phyloP scores from a whole-genome alignment of 192 early-diverging fungal species.

The Coemansia sp. region DNA sequence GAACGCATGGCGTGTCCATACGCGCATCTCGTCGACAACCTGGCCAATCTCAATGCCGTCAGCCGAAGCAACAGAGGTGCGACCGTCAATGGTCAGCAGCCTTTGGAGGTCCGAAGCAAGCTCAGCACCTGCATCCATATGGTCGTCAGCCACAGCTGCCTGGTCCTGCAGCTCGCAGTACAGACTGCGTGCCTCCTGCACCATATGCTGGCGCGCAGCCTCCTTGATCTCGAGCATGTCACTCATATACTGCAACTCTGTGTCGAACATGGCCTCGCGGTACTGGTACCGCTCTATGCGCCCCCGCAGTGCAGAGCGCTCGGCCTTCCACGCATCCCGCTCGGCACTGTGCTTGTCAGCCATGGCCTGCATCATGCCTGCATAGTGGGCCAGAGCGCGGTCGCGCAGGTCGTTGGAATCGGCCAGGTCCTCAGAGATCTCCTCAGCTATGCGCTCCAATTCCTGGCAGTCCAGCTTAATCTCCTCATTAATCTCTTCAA shows the following conservation, averaged over 20 bases:
- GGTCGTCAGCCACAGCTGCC: constrained; percentile 8
- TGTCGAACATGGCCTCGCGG: constrained; percentile 26
- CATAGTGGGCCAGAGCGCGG: constrained; percentile 25
- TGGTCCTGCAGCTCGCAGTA: constrained; percentile 40
- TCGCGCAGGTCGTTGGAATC: constrained; percentile 5
- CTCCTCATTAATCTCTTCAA: constrained; percentile 6
- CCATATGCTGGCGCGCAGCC: constrained; percentile 41
- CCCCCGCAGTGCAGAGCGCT: constrained; percentile 18
- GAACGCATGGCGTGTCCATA: constrained; percentile 10
- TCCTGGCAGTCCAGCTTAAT: constrained; percentile 9
- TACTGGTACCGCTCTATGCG: constrained; percentile 21
- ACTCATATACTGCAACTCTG: constrained; percentile 12
- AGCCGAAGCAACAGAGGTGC: background rate
- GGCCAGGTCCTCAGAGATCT: background rate
- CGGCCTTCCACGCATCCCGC: constrained; percentile 24
- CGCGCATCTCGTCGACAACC: constrained; percentile 8
- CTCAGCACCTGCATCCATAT: constrained; percentile 18
- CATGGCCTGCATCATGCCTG: constrained; percentile 20
- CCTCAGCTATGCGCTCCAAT: constrained; percentile 15
- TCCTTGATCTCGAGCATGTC: constrained; percentile 21
- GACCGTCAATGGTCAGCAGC: constrained; percentile 1
- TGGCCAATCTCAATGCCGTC: constrained; percentile 5
- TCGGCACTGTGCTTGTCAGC: constrained; percentile 19
- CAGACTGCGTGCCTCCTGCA: constrained; percentile 29
- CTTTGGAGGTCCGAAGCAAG: constrained; percentile 19